Conservation (phyloP, 2,329 filamentous ascomycete species). For the Diplodia mutila region DNA sequence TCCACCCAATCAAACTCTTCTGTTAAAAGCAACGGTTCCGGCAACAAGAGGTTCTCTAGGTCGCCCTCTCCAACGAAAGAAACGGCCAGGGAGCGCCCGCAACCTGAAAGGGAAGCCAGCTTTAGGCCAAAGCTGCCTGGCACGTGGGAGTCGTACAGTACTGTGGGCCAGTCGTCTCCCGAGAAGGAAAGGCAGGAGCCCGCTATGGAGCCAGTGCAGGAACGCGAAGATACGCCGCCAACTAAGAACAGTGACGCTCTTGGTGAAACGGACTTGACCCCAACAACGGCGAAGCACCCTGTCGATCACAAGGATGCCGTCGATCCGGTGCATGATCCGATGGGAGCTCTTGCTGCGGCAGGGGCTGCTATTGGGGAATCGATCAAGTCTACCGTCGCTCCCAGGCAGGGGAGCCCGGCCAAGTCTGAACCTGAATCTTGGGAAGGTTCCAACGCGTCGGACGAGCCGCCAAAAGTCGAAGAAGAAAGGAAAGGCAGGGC, state of each 20-base stretch:
- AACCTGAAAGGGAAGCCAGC: slow-evolving; percentile 41
- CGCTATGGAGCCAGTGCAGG: slow-evolving; percentile 14
- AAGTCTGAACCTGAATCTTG: slow-evolving; percentile 26
- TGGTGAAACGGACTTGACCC: slow-evolving; percentile 39
- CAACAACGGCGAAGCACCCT: slow-evolving; percentile 42
- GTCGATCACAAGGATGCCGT: slow-evolving; percentile 29
- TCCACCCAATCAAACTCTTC: slow-evolving; percentile 51
- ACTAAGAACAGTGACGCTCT: slow-evolving; percentile 25
- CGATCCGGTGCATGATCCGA: slow-evolving; percentile 45
- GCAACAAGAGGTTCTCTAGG: slow-evolving; percentile 36
- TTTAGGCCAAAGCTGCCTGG: slow-evolving; percentile 58
- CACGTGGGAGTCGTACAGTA: slow-evolving; percentile 57
- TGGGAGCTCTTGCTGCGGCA: slow-evolving; percentile 51
- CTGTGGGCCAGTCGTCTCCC: slow-evolving; percentile 40
- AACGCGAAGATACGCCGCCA: slow-evolving; percentile 26
- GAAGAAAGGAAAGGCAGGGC: slow-evolving; percentile 26
- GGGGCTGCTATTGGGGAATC: slow-evolving; percentile 54
- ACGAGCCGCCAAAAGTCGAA: background rate
- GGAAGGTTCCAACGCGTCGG: slow-evolving; percentile 29
- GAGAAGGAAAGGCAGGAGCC: slow-evolving; percentile 35
- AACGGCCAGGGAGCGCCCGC: slow-evolving; percentile 32
- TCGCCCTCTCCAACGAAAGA: slow-evolving; percentile 32
- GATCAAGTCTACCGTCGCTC: slow-evolving; percentile 46
- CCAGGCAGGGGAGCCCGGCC: slow-evolving; percentile 31
- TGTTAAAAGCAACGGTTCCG: slow-evolving; percentile 36